Evolutionary conservation across 805 yeast species (phyloP), one percentile per base, ranked within the genome.

Genomic region (Barnettozyma siamensis): DNA sequence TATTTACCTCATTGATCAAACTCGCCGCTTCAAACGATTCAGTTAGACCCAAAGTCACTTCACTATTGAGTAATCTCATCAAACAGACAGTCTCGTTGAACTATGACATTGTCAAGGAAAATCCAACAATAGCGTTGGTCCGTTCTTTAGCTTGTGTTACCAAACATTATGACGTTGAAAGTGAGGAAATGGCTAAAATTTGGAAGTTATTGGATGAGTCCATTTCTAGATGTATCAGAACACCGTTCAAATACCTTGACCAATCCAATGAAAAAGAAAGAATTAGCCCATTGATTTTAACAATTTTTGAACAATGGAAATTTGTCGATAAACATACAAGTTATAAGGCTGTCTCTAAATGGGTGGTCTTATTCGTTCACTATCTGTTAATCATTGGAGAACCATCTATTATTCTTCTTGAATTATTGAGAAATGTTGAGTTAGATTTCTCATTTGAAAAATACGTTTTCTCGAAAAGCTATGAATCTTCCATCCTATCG

Each of bases 171-270:
- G 42, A 35, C 9, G 26, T 33, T 4, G 48, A 41, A 6, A 37
- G 33, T 5, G 41, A 44, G 3, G 44, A 45, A 29, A 26, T 58
- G 23, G 54, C 51, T 1, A 63, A 65, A 30, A 55, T 88, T 3
- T 82, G 87, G 82, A 65, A 64, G 10, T 58, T 87, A 24, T 47
- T 91, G 7, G 96, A 91, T 55, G 93, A 89, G 58, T 66, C 87
- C 0, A 70, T 88, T 24, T 69, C 87, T 1, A 72, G 96, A 47
- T 71, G 81, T 46, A 72, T 82, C 29, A 72, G 76, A 46, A 63
- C 88, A 0, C 97, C 98, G 0, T 93, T 83, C 63, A 88, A 85
- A 55, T 91, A 88, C 51, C 72, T 87, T 40, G 97, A 91, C 55
- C 46, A 59, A 39, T 69, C 77, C 3, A 60, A 58, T 23, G 42